Conservation (phyloP, 495 filamentous ascomycete genomes). For the Amniculicola lignicola region DNA sequence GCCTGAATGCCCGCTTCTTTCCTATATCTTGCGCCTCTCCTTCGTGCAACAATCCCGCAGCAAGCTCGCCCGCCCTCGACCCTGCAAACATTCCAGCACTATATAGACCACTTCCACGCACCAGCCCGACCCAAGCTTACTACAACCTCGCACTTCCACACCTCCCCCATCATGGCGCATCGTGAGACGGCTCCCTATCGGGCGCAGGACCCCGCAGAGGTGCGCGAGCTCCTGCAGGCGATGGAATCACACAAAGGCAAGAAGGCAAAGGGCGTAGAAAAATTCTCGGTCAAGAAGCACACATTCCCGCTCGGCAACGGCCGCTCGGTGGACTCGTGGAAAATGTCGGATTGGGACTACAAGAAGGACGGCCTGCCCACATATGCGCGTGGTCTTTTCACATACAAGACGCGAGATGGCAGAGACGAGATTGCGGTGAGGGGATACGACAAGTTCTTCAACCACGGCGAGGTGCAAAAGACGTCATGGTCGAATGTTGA, state of each 20-base stretch:
- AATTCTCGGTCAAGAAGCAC: conserved; percentile 68
- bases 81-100: conserved; percentile 11
- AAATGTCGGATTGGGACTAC: conserved; percentile 91
- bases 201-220: conserved; percentile 61
- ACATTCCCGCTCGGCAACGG: conserved; percentile 60
- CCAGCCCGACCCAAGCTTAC: neutral
- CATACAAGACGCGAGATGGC: conserved; percentile 59
- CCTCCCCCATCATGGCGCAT: conserved; percentile 37
- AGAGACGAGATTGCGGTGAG: conserved; percentile 73
- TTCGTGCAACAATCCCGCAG: conserved; percentile 11
- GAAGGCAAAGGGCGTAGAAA: conserved; percentile 40
- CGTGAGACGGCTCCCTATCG: conserved; percentile 50
- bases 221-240: conserved; percentile 59
- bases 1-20: conserved; percentile 22
- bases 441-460: conserved; percentile 99
- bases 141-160: conserved; percentile 4
- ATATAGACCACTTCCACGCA: conserved; percentile 1
- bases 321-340: conserved; percentile 82
- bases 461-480: conserved; percentile 69
- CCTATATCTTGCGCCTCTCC: conserved; percentile 2
- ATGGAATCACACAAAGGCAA: conserved; percentile 50
- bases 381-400: conserved; percentile 91
- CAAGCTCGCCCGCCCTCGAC: conserved; percentile 8
- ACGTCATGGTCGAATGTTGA: conserved; percentile 82
- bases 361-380: conserved; percentile 79